Evolutionary conservation across 1,284 basidiomycete genomes (phyloP).

Genomic region (Moesziomyces aphidis): DNA sequence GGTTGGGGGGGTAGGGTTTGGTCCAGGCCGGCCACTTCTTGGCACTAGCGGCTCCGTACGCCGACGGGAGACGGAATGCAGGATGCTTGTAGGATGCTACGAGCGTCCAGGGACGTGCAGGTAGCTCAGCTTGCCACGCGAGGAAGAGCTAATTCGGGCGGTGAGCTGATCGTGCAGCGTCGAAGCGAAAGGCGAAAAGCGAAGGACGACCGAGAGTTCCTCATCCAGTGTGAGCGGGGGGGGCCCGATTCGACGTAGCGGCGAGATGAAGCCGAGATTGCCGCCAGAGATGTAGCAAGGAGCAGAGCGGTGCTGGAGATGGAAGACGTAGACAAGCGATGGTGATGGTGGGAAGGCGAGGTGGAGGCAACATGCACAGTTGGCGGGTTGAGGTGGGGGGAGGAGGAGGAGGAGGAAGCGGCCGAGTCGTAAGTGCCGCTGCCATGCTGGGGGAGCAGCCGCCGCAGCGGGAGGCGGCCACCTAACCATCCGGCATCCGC

Average conservation of each 20-base stretch:
- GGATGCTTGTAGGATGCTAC: not conserved
- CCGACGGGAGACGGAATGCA: not conserved
- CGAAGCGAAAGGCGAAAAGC: not conserved
- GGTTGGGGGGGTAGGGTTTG: conserved; percentile 9
- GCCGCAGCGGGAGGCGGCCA: not conserved
- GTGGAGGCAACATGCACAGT: too few relatives aligned
- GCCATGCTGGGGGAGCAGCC: too few relatives aligned
- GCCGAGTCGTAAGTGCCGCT: not conserved
- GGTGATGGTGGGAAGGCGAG: too few relatives aligned
- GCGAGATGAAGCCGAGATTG: too few relatives aligned
- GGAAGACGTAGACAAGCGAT: too few relatives aligned
- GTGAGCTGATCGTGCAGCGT: not conserved
- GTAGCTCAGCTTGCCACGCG: not conserved
- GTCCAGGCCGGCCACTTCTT: not conserved
- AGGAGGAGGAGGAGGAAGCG: not conserved
- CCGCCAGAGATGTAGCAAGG: too few relatives aligned
- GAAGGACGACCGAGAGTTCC: not conserved
- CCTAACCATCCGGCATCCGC: not conserved
- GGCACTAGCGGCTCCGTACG: not conserved
- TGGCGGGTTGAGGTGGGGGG: too few relatives aligned
- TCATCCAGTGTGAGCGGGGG: not conserved
- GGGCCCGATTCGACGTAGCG: too few relatives aligned
- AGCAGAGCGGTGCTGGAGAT: too few relatives aligned
- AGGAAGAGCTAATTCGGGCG: not conserved
- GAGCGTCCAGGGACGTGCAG: too few relatives aligned